Conservation (phyloP, 805 yeast genomes). For the Peterozyma xylosa region DNA sequence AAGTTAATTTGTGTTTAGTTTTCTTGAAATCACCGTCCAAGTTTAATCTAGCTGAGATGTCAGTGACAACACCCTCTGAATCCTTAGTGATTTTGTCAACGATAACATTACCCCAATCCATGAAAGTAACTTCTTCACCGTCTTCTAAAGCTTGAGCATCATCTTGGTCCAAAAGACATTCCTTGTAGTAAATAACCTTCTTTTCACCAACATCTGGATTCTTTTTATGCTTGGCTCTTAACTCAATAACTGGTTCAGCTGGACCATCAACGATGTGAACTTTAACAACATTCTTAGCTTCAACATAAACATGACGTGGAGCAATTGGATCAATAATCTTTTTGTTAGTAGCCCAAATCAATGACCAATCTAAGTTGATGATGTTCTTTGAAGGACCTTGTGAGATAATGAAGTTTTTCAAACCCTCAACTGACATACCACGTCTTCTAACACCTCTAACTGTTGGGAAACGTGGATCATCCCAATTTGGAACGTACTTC, state of each 20-base stretch:
- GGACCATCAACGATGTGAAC: constrained; percentile 69
- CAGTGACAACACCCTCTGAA: constrained; percentile 44
- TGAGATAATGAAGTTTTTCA: constrained; percentile 83
- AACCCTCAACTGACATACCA: constrained; percentile 99
- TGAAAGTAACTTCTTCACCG: constrained; percentile 91
- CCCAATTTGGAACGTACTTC: constrained; percentile 86
- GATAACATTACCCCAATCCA: constrained; percentile 98
- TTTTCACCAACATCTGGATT: constrained; percentile 86
- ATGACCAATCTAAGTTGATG: constrained; percentile 94
- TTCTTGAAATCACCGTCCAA: constrained; percentile 96
- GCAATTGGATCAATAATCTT: constrained; percentile 96
- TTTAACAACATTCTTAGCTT: constrained; percentile 54
- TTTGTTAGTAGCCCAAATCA: constrained; percentile 97
- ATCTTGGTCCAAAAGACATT: constrained; percentile 74
- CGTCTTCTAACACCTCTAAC: constrained; percentile 99
- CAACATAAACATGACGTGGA: constrained; percentile 88
- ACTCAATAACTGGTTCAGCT: constrained; percentile 50
- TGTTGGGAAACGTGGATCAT: constrained; percentile 99
- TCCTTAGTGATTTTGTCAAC: constrained; percentile 62
- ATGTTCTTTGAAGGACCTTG: constrained; percentile 99
- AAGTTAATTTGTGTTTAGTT: constrained; percentile 89
- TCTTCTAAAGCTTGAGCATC: constrained; percentile 65
- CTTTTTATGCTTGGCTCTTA: constrained; percentile 91
- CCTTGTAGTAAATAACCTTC: constrained; percentile 58
- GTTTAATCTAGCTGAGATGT: constrained; percentile 72